These are phyloP conservation scores for Pleurotus giganteus DNA, from an alignment of 768 basidiomycete genomes.

Conservation along the genomic window DNA sequence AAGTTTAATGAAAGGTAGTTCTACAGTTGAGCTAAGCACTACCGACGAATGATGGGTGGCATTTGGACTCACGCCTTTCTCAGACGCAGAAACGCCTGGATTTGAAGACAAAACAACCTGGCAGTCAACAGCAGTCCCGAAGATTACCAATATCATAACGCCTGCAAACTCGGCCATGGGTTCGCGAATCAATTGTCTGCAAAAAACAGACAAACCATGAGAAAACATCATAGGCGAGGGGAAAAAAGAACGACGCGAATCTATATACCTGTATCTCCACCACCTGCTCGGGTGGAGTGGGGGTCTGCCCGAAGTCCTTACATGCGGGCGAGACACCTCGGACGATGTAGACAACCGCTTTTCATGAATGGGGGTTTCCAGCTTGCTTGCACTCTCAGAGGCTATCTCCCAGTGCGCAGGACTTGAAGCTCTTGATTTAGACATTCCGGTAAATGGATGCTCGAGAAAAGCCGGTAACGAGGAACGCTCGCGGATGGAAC, in stretches of 20 bases:
- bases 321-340: background rate
- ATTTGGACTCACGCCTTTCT: conserved; percentile 38
- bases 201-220: background rate
- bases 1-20: conserved; percentile 40
- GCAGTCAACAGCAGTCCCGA: conserved; percentile 48
- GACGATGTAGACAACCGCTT: background rate
- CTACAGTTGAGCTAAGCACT: conserved; percentile 17
- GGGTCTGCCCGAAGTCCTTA: conserved; percentile 4
- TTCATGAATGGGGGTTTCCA: background rate
- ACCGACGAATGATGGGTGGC: background rate
- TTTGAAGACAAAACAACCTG: conserved; percentile 46
- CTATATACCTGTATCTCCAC: conserved; percentile 6
- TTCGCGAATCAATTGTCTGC: conserved; percentile 29
- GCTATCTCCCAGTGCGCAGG: background rate
- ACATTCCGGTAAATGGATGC: background rate
- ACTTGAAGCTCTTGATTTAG: conserved; percentile 7
- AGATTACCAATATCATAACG: conserved; percentile 50
- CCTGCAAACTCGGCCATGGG: conserved; percentile 56
- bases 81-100: conserved; percentile 34
- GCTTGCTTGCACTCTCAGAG: background rate
- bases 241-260: background rate
- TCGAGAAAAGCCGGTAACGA: background rate
- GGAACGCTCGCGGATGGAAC: background rate
- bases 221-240: background rate
- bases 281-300: conserved; percentile 6